A percentile compares a stretch with the other conserved stretches of the same genome.
Evolutionary conservation across 495 filamentous ascomycete genomes (phyloP).

Genomic region (Aspergillus homomorphus): DNA sequence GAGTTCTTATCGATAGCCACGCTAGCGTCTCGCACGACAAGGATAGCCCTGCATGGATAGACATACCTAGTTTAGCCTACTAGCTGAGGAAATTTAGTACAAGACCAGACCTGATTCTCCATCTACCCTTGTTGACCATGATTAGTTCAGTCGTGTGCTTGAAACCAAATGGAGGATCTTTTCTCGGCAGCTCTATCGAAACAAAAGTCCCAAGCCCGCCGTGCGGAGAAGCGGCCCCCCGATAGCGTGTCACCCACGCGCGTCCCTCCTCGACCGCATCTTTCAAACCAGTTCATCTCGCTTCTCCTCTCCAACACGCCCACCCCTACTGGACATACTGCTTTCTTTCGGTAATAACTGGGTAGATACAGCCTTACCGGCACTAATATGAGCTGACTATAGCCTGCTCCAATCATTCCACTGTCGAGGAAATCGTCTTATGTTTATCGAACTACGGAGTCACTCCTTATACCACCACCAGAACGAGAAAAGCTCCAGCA

Average conservation of each 20-base stretch:
- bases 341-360: not conserved
- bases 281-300: not conserved
- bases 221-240: constrained; percentile 14
- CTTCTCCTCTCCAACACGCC: not conserved
- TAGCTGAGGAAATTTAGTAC: not conserved
- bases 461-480: not conserved
- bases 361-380: not conserved
- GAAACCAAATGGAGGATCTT: not conserved
- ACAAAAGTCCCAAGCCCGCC: not conserved
- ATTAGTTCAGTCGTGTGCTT: not conserved
- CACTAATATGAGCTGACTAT: not conserved
- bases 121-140: not conserved
- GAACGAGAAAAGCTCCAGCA: not conserved
- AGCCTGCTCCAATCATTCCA: not conserved
- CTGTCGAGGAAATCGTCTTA: not conserved
- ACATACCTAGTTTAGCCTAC: not conserved
- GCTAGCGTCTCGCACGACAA: not conserved
- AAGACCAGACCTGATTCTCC: not conserved
- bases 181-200: not conserved
- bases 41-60: not conserved
- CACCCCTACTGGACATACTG: not conserved
- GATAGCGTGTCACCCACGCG: constrained; percentile 14
- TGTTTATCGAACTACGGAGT: not conserved
- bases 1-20: not conserved
- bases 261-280: constrained; percentile 1